These are phyloP conservation scores for Cytospora piceae DNA, from an alignment of 2,329 filamentous ascomycete genomes.

Conservation along the genomic window DNA sequence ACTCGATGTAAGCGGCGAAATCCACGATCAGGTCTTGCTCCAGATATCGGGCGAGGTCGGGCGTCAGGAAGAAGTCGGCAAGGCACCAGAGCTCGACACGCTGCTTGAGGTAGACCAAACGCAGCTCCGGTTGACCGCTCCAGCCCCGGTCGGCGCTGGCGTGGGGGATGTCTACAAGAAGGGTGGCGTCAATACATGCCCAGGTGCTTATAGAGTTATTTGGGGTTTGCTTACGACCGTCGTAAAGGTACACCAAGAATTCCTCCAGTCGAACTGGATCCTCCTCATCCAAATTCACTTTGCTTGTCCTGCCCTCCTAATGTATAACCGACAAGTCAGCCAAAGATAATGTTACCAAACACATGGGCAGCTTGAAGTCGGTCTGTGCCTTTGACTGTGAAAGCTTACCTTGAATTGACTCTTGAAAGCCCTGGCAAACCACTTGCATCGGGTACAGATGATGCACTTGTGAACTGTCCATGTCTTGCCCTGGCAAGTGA, in stretches of 20 bases:
- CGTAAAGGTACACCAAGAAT: neutral
- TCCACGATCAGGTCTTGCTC: neutral
- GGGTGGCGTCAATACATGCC: neutral
- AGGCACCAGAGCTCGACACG: neutral
- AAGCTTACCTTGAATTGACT: neutral
- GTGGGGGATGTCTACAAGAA: neutral
- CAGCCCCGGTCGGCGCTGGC: too few species aligned
- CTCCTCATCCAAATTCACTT: neutral
- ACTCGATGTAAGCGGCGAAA: neutral
- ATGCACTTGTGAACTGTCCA: conserved; percentile 1
- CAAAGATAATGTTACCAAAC: neutral
- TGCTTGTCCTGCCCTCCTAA: neutral
- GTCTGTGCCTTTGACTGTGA: neutral
- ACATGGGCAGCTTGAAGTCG: neutral
- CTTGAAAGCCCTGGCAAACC: conserved; percentile 9
- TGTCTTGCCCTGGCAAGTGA: neutral
- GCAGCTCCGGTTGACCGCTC: too few species aligned
- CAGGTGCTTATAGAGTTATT: neutral
- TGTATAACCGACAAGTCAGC: neutral
- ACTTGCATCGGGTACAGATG: neutral
- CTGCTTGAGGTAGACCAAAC: neutral
- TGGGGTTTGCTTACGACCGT: neutral
- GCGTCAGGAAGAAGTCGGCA: neutral
- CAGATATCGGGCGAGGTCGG: neutral
- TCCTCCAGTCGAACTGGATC: neutral